Conservation (phyloP, 2,329 filamentous ascomycete genomes). For the Alternaria longipes region DNA sequence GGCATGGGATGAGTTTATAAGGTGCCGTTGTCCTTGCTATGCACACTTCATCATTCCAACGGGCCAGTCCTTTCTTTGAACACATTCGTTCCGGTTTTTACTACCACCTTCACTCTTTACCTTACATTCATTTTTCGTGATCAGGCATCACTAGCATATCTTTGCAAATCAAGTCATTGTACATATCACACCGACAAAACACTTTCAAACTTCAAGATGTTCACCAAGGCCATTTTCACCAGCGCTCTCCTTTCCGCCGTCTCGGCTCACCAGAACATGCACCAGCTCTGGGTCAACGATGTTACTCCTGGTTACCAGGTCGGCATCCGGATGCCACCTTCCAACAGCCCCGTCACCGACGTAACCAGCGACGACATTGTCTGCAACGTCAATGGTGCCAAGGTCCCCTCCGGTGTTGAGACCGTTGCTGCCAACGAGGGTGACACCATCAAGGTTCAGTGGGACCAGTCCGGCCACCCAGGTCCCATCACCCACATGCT, state of each 20-base stretch:
- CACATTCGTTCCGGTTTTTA: constrained; percentile 28
- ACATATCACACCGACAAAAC: constrained; percentile 16
- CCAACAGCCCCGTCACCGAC: constrained; percentile 46
- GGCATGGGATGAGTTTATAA: constrained; percentile 14
- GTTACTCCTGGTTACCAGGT: constrained; percentile 41
- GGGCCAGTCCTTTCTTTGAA: constrained; percentile 33
- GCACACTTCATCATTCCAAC: constrained; percentile 26
- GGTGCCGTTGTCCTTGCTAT: background rate
- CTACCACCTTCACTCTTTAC: constrained; percentile 23
- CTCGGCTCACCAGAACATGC: constrained; percentile 46
- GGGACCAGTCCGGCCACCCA: constrained; percentile 46
- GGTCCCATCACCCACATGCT: constrained; percentile 50
- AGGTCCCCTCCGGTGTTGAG: constrained; percentile 39
- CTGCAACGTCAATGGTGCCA: constrained; percentile 46
- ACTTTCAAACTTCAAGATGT: constrained; percentile 35
- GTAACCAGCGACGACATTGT: constrained; percentile 45
- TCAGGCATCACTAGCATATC: constrained; percentile 28
- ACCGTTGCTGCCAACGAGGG: constrained; percentile 41
- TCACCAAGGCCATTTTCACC: constrained; percentile 40
- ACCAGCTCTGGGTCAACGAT: constrained; percentile 45
- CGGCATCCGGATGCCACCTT: constrained; percentile 48
- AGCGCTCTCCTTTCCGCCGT: constrained; percentile 37
- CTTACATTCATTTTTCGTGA: constrained; percentile 33
- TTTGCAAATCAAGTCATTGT: constrained; percentile 13
- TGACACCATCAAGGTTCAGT: constrained; percentile 46